Evolutionary conservation across 2,329 filamentous ascomycete species (phyloP), one percentile per base, ranked within the genome.

Genomic region (Chrysoporthe deuterocubensis): DNA sequence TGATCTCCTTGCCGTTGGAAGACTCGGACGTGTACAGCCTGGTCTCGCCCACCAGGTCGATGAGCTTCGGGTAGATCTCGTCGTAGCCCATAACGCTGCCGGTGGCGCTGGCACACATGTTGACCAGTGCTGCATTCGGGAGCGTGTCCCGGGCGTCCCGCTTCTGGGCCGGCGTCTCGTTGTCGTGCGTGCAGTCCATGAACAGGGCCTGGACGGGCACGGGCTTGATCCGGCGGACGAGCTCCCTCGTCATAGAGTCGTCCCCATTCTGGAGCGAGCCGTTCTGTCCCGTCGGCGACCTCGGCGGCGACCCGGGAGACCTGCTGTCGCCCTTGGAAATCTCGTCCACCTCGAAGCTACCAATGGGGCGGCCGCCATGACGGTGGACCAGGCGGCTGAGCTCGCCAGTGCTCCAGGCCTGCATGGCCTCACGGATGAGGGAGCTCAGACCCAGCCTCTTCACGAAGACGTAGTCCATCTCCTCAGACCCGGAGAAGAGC

Each of bases 161-260:
- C 79, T 97, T 97, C 79, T 99, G 95, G 0, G 95, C 93, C 0
- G 96, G 96, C 2, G 93, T 92, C 80, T 99, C 95, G 74, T 99
- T 99, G 81, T 99, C 96, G 78, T 99, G 96, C 0, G 96, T 99
- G 79, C 96, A 99, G 77, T 99, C 96, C 94, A 98, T 98, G 80
- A 99, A 97, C 0, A 99, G 83, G 0, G 95, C 96, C 72, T 97
- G 94, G 0, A 98, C 91, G 4, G 94, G 93, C 3, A 89, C 92
- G n/a, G 92, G 90, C 72, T 93, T 92, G 78, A 99, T 94, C 70
- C 86, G 90, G 71, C 90, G 91, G 72, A 97, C 85, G 21, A 92
- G 87, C 73, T 95, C 91, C 46, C 84, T 82, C 43, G 82, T 80
- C 37, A 80, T 76, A 18, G 76, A 75, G 46, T 73, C 76, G 7